Evolutionary conservation across 139 green algal genomes (phyloP).

Genomic region (Chlorella vulgaris): DNA sequence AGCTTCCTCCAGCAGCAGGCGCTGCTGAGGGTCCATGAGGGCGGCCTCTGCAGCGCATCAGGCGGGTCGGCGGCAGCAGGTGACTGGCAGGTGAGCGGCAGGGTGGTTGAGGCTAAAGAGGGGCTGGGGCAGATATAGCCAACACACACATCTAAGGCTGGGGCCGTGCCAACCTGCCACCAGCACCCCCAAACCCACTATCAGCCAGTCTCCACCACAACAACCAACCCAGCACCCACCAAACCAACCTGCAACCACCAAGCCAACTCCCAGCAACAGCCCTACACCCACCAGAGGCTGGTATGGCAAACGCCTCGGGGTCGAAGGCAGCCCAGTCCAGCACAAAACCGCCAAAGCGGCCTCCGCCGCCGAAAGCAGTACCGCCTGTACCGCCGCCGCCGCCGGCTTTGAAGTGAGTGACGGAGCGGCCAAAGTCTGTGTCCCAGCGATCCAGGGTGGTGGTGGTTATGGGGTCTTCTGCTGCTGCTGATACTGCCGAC

Average conservation of each 20-base stretch:
- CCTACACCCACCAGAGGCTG: background rate
- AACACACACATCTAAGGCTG: too few relatives aligned
- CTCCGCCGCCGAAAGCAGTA: background rate
- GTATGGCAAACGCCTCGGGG: slow-evolving; percentile 45
- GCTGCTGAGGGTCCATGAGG: slow-evolving; percentile 84
- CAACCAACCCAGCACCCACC: too few relatives aligned
- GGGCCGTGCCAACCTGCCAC: too few relatives aligned
- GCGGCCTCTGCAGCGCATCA: slow-evolving; percentile 56
- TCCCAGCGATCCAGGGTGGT: slow-evolving; percentile 68
- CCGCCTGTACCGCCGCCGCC: background rate
- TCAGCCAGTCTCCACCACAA: too few relatives aligned
- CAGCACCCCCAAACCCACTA: too few relatives aligned
- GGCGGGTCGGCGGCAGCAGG: slow-evolving; percentile 42
- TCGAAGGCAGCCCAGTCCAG: slow-evolving; percentile 51
- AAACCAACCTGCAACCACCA: slow-evolving; percentile 1
- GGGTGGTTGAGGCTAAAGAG: slow-evolving; percentile 67
- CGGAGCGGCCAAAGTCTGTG: slow-evolving; percentile 4
- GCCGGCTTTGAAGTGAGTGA: background rate
- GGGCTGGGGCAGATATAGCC: too few relatives aligned
- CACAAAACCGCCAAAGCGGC: slow-evolving; percentile 68
- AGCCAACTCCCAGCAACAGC: slow-evolving; percentile 43
- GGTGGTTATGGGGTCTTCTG: slow-evolving; percentile 34
- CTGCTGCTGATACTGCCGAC: background rate
- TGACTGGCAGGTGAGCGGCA: slow-evolving; percentile 42
- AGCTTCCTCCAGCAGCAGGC: slow-evolving; percentile 65